phyloP scores from a whole-genome alignment of 2,329 filamentous ascomycete genomes.

The Mycosphaerelloides madeirae region DNA sequence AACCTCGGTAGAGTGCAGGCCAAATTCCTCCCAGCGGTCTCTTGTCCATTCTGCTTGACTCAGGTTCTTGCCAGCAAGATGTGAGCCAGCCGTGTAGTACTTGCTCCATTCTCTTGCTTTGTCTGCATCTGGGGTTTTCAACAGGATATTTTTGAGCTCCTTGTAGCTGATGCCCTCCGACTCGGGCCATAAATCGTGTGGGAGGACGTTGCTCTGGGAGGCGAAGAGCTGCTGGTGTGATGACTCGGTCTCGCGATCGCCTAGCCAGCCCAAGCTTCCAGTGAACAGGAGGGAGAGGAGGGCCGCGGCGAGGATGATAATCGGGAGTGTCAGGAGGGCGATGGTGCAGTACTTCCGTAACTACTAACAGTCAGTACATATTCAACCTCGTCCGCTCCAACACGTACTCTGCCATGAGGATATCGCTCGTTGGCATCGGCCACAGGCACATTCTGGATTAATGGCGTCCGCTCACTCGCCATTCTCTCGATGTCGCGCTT shows the following conservation, averaged over 20 bases:
- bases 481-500: slow-evolving; percentile 30
- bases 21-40: slow-evolving; percentile 47
- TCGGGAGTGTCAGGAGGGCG: slow-evolving; percentile 39
- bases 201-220: slow-evolving; percentile 25
- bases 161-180: slow-evolving; percentile 48
- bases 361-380: slow-evolving; percentile 16
- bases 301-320: slow-evolving; percentile 35
- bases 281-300: slow-evolving; percentile 37
- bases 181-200: slow-evolving; percentile 37
- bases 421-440: slow-evolving; percentile 52
- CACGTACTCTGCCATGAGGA: slow-evolving; percentile 32
- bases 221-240: slow-evolving; percentile 15
- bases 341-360: slow-evolving; percentile 64
- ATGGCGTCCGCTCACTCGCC: slow-evolving; percentile 58
- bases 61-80: slow-evolving; percentile 49
- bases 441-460: slow-evolving; percentile 60
- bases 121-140: slow-evolving; percentile 50
- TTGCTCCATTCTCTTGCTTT: slow-evolving; percentile 48
- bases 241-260: slow-evolving; percentile 28
- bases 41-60: slow-evolving; percentile 50
- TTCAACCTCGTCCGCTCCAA: background rate
- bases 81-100: slow-evolving; percentile 49
- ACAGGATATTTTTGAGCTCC: slow-evolving; percentile 52
- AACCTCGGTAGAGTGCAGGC: slow-evolving; percentile 41
- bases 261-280: slow-evolving; percentile 30